Evolutionary conservation across 352 stramenopile genomes (phyloP).

Genomic region (Phytophthora pseudosyringae): DNA sequence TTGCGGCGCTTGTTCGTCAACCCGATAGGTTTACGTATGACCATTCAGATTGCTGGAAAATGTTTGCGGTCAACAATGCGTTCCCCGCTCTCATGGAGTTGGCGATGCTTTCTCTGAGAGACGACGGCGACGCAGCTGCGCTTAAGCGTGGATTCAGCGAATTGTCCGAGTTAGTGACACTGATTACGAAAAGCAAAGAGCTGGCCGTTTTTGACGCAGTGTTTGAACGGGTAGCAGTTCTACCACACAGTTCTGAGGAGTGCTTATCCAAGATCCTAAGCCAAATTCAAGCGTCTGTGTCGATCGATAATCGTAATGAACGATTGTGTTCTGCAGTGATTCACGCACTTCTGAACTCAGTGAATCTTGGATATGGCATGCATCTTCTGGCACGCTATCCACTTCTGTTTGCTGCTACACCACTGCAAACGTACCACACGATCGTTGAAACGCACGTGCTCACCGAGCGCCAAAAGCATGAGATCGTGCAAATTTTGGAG

Average conservation of each 20-base stretch:
- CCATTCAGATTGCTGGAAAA: slow-evolving; percentile 58
- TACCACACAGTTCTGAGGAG: slow-evolving; percentile 34
- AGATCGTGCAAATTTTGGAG: slow-evolving; percentile 79
- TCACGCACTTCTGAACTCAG: slow-evolving; percentile 69
- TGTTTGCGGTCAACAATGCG: slow-evolving; percentile 60
- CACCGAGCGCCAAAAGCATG: slow-evolving; percentile 64
- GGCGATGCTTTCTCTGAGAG: slow-evolving; percentile 45
- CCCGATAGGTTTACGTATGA: slow-evolving; percentile 57
- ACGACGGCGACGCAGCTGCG: slow-evolving; percentile 1
- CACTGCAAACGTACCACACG: slow-evolving; percentile 78
- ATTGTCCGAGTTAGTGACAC: slow-evolving; percentile 49
- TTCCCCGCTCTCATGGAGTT: slow-evolving; percentile 61
- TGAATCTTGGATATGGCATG: slow-evolving; percentile 65
- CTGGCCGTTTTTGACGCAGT: slow-evolving; percentile 46
- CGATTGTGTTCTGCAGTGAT: slow-evolving; percentile 66
- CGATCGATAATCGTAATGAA: slow-evolving; percentile 52
- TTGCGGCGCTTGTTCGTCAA: slow-evolving; percentile 56
- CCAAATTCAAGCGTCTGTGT: slow-evolving; percentile 54
- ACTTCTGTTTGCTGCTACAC: slow-evolving; percentile 65
- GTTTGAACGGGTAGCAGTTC: slow-evolving; percentile 45
- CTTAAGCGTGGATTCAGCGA: slow-evolving; percentile 41
- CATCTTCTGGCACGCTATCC: slow-evolving; percentile 63
- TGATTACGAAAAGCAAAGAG: slow-evolving; percentile 55
- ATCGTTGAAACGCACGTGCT: slow-evolving; percentile 80
- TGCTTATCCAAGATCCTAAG: slow-evolving; percentile 55